A percentile compares a stretch with the other conserved stretches of the same genome.
phyloP scores from a whole-genome alignment of 495 filamentous ascomycete genomes.

The Pyrenula massariospora region DNA sequence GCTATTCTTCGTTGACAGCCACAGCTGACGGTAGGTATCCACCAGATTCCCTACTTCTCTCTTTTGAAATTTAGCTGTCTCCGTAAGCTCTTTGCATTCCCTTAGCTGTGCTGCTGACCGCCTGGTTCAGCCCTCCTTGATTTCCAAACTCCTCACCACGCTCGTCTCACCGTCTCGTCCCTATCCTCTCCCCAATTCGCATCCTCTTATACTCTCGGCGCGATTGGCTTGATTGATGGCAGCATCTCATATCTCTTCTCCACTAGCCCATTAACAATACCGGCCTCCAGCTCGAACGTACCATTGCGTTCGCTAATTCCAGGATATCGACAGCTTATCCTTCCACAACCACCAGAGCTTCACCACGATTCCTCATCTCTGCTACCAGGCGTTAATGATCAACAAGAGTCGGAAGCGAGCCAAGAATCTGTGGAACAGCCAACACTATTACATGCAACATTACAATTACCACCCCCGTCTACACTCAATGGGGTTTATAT shows the following conservation, averaged over 20 bases:
- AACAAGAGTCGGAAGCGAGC: conserved; percentile 7
- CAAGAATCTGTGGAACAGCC: conserved; percentile 28
- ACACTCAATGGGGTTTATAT: conserved; percentile 82
- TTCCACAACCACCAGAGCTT: conserved; percentile 24
- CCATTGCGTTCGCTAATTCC: conserved; percentile 52
- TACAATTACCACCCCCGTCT: conserved; percentile 68
- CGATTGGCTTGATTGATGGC: conserved; percentile 76
- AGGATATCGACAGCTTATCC: conserved; percentile 55
- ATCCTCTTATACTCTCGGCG: conserved; percentile 79
- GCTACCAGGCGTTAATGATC: conserved; percentile 10
- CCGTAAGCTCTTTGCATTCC: background rate
- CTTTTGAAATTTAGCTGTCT: conserved; percentile 2
- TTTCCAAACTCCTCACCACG: conserved; percentile 66
- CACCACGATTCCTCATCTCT: conserved; percentile 23
- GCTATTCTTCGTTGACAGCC: conserved; percentile 75
- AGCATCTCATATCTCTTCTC: conserved; percentile 87
- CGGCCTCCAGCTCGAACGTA: conserved; percentile 44
- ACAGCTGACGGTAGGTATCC: conserved; percentile 60
- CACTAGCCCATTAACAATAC: conserved; percentile 54
- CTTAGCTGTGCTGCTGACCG: background rate
- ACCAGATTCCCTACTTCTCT: background rate
- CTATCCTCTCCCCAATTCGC: conserved; percentile 85
- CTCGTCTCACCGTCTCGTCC: conserved; percentile 74
- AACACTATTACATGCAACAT: conserved; percentile 73
- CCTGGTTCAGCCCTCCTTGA: conserved; percentile 56